Base-by-base conservation (phyloP, 768 basidiomycete species). In the Rhodotorula sphaerocarpa region DNA sequence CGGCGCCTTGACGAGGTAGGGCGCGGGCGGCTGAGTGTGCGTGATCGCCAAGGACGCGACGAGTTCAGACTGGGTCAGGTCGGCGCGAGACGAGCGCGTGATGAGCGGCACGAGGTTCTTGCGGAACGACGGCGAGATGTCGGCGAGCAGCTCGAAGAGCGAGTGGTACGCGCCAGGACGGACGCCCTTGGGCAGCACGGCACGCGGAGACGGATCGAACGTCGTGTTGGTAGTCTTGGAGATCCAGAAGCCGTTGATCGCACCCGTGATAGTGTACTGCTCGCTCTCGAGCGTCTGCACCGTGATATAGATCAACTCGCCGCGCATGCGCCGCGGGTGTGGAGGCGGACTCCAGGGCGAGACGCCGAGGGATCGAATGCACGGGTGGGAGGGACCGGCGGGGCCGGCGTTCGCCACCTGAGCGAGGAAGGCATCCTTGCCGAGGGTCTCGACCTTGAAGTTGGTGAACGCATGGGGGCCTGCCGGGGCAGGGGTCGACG, bases 341-440 rank as follows among this genome's bases (percentile, higher is more conserved):
- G 78, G 73, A 14, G 78, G 78, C 21, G 78, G 78, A 70, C 77
- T 78, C 75, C 78, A 79, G 14, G 76, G 75, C 20, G 77, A 77
- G 46, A 79, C 61, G 50, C 72, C 70, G 42, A 78, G 68, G 3
- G 72, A 65, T 60, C 73, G 74, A 45, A 78, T 53, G 55, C 74
- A 64, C 20, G 63, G 67, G 1, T 52, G 42, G 30, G 67, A 30
- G 41, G 56, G 57, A 21, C 28, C 30, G 34, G 67, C 55, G 9
- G 59, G 28, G 33, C 56, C 51, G 0, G 62, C 25, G 7, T 39
- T 39, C 10, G 43, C 3, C 39, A 65, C 50, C 41, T 58, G 57
- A 33, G 59, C 34, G 20, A 65, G 58, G 53, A 56, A 65, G 36
- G 43, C 53, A 27, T 65, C 62, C 18, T 54, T 21, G 30, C 60